These are phyloP conservation scores for Pestalotiopsis sp. DNA, from an alignment of 2,329 filamentous ascomycete genomes.

Conservation along the genomic window DNA sequence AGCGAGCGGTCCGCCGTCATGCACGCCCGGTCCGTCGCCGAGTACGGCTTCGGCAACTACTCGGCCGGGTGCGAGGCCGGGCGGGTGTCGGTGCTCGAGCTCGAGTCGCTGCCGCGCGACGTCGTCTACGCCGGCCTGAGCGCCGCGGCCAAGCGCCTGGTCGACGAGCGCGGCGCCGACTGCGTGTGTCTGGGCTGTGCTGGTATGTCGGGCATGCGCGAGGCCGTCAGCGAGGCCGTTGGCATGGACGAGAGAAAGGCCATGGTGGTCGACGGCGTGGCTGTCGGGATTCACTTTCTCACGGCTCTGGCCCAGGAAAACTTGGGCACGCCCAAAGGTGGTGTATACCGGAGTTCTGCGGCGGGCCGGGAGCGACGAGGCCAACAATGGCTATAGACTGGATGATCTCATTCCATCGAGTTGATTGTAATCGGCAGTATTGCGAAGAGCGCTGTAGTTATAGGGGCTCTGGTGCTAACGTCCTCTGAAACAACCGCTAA, in stretches of 20 bases:
- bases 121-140: slow-evolving; percentile 41
- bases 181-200: slow-evolving; percentile 47
- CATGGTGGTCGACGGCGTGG: slow-evolving; percentile 53
- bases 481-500: neutral
- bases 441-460: neutral
- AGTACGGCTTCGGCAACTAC: slow-evolving; percentile 42
- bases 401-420: no score
- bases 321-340: slow-evolving; percentile 44
- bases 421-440: neutral
- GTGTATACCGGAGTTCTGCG: slow-evolving; percentile 40
- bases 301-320: slow-evolving; percentile 46
- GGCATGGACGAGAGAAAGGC: slow-evolving; percentile 38
- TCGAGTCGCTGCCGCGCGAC: slow-evolving; percentile 39
- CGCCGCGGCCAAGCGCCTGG: slow-evolving; percentile 38
- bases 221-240: slow-evolving; percentile 47
- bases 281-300: slow-evolving; percentile 47
- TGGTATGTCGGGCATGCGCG: slow-evolving; percentile 47
- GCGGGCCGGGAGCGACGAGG: slow-evolving; percentile 32
- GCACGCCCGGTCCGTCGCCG: slow-evolving; percentile 39
- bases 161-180: slow-evolving; percentile 26
- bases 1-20: slow-evolving; percentile 38
- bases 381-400: slow-evolving; percentile 39
- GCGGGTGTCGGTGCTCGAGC: slow-evolving; percentile 41
- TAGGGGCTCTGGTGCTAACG: neutral
- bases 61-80: slow-evolving; percentile 44